Base-by-base conservation (phyloP, 192 early-diverging fungal genomes). In the Rhizophagus prolifer region DNA sequence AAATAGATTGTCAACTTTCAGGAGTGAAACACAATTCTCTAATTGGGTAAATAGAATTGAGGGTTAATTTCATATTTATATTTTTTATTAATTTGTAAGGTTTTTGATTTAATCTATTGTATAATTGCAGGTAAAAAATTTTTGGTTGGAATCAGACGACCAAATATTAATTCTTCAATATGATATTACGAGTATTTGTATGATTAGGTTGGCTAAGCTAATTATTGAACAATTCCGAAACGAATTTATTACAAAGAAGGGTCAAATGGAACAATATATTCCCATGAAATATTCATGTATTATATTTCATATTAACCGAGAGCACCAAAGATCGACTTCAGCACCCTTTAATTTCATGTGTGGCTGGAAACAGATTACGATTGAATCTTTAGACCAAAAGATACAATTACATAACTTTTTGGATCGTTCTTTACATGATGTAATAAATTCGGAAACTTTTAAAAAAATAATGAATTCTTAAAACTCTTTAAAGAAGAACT, bases 171-270 rank as follows among this genome's bases (percentile, higher is more conserved):
- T 76, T 19, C 13, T 76, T 10, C 74, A 76, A 28, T 76, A 64
- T 26, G 74, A 76, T 54, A 16, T 25, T 62, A 21, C 30, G 26
- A n/a, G 4, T 12, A 44, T 12, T 12, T 12, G 10, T 26, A 30
- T 23, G 19, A 66, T 75, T 23, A 75, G 34, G 28, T 46, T 75
- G 13, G 31, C 60, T 66, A 60, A 26, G 1, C 41, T 38, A 38
- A 60, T 75, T 44, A 64, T 75, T 21, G 73, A 75, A 44, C 30
- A 75, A 38, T 64, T 69, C 25, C 41, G 41, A 44, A 44, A 44
- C 12, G 41, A 44, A 12, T 44, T 44, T 44, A 44, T 44, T 44
- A 1, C 9, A 12, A 44, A 1, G 41, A 9, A 44, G 12, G 2
- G 1, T 44, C 9, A 44, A 44, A 44, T 44, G 41, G 41, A 9